Base-by-base conservation (phyloP, 1,284 basidiomycete species). In the Cutaneotrichosporon cyanovorans region DNA sequence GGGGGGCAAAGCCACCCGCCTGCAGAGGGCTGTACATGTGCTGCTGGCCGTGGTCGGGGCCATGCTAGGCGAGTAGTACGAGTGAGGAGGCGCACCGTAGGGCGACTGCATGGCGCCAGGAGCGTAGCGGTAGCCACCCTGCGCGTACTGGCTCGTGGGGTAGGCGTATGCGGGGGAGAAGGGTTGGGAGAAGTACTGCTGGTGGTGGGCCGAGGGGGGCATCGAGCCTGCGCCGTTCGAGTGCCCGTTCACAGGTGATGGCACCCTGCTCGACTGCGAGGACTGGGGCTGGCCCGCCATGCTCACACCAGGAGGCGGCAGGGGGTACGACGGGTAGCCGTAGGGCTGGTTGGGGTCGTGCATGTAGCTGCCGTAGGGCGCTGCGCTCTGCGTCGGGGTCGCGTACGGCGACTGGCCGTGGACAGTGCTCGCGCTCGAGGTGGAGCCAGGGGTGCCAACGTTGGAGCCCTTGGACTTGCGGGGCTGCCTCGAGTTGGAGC, bases 241-340 rank as follows among this genome's bases (percentile, higher is more conserved):
- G 53, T 65, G 63, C 11, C 62, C 67, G 42, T 65, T 68, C 28
- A 61, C 62, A 3, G 67, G 67, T 14, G 67, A 69, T 7, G 67
- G 62, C 3, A 66, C 67, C 16, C 66, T 57, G 42, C 60, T 62
- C 21, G 66, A 66, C 32, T 58, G 54, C 5, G 60, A 60, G 15
- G 63, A 64, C 48, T 62, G 62, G 2, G 65, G 48, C 46, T 61
- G 53, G 30, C 55, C 44, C 45, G 66, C 50, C 39, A 52, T 50
- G 33, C 48, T 37, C 25, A 61, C 55, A 10, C 57, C 53, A 19
- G 61, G 65, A 14, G 64, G 60, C 14, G 43, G 46, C 19, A 57
- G 39, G 20, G 57, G 57, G 51, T 63, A 62, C 12, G 54, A 45
- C 9, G 59, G 56, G 46, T 65, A 64, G 32, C 59, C 59, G 46